Evolutionary conservation across 441 rosid species (phyloP).

Genomic region (Erysimum cheiri): DNA sequence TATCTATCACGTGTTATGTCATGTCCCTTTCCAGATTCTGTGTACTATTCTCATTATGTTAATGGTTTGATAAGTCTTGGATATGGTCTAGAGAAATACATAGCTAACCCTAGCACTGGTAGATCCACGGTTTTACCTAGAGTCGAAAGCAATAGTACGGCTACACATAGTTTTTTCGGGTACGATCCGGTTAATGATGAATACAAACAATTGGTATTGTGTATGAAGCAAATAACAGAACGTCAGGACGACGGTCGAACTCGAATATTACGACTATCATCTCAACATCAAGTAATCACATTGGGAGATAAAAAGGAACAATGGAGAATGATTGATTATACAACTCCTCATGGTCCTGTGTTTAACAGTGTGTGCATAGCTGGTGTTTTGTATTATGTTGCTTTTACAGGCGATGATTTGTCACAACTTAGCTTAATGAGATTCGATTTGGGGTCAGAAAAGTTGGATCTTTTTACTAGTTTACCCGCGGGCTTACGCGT

Average conservation of each 20-base stretch:
- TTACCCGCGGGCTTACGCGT: background rate
- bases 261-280: background rate
- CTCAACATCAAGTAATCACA: background rate
- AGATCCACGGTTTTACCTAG: background rate
- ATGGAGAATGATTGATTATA: background rate
- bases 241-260: background rate
- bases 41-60: background rate
- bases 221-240: background rate
- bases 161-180: background rate
- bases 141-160: background rate
- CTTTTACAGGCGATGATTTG: background rate
- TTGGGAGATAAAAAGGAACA: background rate
- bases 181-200: constrained; percentile 8
- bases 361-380: constrained; percentile 1
- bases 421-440: background rate
- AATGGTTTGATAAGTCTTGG: background rate
- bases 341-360: background rate
- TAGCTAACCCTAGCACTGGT: background rate
- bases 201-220: background rate
- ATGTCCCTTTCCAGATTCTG: background rate
- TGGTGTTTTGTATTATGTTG: background rate
- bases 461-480: background rate
- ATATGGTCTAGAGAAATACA: background rate
- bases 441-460: background rate
- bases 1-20: constrained; percentile 1